Conservation (phyloP, 805 yeast species). For the Ogataea thermomethanolica region DNA sequence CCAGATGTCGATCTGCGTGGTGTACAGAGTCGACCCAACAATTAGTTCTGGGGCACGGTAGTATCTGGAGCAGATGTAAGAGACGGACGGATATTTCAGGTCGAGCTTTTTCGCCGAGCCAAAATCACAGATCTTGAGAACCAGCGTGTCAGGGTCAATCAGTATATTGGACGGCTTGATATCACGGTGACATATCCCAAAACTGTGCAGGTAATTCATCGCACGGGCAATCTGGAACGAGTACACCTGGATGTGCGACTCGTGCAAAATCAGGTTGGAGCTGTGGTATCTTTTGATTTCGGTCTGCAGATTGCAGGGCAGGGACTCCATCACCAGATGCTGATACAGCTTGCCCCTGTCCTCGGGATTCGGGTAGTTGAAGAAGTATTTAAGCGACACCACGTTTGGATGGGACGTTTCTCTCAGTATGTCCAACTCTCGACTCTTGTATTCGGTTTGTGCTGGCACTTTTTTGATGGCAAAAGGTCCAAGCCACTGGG, state of each 20-base stretch:
- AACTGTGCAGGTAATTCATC: conserved; percentile 76
- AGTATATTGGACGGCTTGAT: conserved; percentile 80
- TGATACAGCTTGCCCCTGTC: conserved; percentile 65
- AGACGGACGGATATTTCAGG: conserved; percentile 80
- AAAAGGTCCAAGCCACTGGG: conserved; percentile 70
- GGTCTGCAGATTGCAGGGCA: conserved; percentile 74
- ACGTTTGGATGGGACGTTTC: conserved; percentile 79
- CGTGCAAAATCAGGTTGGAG: conserved; percentile 58
- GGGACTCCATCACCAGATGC: conserved; percentile 82
- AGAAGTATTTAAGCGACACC: conserved; percentile 64
- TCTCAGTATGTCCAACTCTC: conserved; percentile 75
- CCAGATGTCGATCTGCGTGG: conserved; percentile 95
- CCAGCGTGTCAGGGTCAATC: conserved; percentile 65
- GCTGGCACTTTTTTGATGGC: conserved; percentile 85
- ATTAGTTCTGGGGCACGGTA: conserved; percentile 96
- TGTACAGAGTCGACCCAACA: conserved; percentile 82
- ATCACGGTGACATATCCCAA: conserved; percentile 80
- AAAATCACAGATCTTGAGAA: conserved; percentile 77
- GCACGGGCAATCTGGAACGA: conserved; percentile 79
- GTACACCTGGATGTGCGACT: conserved; percentile 72
- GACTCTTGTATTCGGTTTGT: conserved; percentile 78
- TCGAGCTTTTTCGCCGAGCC: conserved; percentile 82
- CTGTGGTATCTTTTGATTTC: conserved; percentile 70
- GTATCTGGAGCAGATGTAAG: conserved; percentile 93
- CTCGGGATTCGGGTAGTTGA: conserved; percentile 59